A percentile compares a stretch with the other conserved stretches of the same genome.
Evolutionary conservation across 257 asterid genomes (phyloP).

Genomic region (Penstemon davidsonii): DNA sequence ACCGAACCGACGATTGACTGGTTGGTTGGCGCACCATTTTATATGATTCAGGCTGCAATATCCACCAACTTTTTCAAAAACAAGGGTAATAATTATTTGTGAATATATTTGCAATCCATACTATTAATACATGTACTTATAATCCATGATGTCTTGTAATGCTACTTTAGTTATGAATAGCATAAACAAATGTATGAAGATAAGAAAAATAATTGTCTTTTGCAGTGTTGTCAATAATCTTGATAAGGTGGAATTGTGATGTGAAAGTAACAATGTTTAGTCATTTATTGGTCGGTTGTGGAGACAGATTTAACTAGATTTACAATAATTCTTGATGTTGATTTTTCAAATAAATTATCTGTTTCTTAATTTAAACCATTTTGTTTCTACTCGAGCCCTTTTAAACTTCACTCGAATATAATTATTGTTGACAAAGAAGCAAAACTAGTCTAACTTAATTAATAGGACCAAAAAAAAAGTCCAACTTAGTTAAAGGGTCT

Average conservation of each 20-base stretch:
- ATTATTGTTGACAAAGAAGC: not conserved
- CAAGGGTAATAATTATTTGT: not conserved
- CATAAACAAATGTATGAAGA: not conserved
- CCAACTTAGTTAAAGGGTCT: not conserved
- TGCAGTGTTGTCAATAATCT: slow-evolving; percentile 14
- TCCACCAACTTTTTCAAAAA: not conserved
- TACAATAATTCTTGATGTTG: slow-evolving; percentile 1
- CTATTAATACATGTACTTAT: no score
- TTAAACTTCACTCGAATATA: not conserved
- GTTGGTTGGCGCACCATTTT: no score
- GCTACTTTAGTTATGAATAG: not conserved
- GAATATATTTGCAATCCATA: not conserved
- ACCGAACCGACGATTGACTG: no score
- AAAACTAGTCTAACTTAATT: not conserved
- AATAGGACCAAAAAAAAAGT: not conserved
- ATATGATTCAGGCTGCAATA: no score
- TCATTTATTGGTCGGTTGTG: slow-evolving; percentile 2
- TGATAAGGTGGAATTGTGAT: slow-evolving; percentile 7
- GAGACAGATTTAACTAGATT: not conserved
- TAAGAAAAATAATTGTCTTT: slow-evolving; percentile 3
- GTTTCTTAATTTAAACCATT: not conserved
- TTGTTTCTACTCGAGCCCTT: not conserved
- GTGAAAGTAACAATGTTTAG: not conserved
- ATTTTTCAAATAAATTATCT: slow-evolving; percentile 3
- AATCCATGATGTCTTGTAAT: no score